Conservation (phyloP, 805 yeast species). For the Wickerhamomyces bovis region DNA sequence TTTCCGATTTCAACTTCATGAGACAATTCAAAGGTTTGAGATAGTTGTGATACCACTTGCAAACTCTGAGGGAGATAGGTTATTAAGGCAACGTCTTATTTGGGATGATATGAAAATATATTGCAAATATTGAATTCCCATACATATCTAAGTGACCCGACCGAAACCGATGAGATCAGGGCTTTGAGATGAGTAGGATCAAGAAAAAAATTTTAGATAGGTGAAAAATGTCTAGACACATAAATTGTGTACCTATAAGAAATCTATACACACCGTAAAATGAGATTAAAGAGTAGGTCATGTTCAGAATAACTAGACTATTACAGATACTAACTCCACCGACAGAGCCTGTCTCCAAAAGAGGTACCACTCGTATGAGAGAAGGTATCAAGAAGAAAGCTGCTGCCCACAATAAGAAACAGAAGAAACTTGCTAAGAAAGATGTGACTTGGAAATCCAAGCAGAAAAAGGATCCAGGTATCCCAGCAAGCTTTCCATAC, state of each 20-base stretch:
- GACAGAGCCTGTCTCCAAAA: constrained; percentile 56
- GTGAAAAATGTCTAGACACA: not conserved
- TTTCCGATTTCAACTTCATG: no score
- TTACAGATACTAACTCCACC: not conserved
- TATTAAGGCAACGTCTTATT: no score
- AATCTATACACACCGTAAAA: not conserved
- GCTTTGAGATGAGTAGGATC: not conserved
- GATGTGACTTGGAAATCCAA: constrained; percentile 93
- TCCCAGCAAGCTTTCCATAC: constrained; percentile 92
- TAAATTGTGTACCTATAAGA: not conserved
- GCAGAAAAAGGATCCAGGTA: constrained; percentile 83
- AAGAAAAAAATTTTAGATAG: not conserved
- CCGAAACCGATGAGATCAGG: not conserved
- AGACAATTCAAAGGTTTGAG: no score
- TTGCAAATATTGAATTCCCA: no score
- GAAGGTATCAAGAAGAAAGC: constrained; percentile 97
- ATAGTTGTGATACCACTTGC: no score
- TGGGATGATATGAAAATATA: no score
- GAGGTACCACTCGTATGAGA: constrained; percentile 87
- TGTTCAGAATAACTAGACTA: no score
- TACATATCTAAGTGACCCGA: not conserved
- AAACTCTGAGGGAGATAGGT: no score
- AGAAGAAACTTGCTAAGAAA: constrained; percentile 73
- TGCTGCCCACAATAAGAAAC: constrained; percentile 84
- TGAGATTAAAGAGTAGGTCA: constrained; percentile 22